These are phyloP conservation scores for Benincasa hispida DNA, from an alignment of 306 rosid genomes.

Conservation along the genomic window DNA sequence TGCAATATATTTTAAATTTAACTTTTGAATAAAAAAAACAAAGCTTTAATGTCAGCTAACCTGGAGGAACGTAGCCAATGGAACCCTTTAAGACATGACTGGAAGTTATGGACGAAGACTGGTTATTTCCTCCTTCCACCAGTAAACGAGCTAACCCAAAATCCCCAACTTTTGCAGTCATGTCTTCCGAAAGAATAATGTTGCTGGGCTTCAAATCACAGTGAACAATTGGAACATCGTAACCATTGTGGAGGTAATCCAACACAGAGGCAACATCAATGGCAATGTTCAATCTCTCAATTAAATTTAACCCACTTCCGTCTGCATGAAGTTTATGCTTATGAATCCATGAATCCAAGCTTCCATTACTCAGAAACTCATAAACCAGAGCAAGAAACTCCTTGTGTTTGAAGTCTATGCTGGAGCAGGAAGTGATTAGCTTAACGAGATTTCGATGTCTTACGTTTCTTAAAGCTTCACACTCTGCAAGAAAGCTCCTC, in stretches of 20 bases:
- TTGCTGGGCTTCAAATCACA: slow-evolving; percentile 81
- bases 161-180: slow-evolving; percentile 70
- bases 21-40: too few species aligned
- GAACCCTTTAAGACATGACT: slow-evolving; percentile 50
- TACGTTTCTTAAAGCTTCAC: slow-evolving; percentile 45
- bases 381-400: slow-evolving; percentile 58
- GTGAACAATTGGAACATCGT: slow-evolving; percentile 51
- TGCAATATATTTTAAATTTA: too few species aligned
- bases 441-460: slow-evolving; percentile 65
- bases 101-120: slow-evolving; percentile 30
- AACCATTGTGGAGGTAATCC: slow-evolving; percentile 58
- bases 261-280: slow-evolving; percentile 52
- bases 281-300: slow-evolving; percentile 16
- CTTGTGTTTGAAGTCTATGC: slow-evolving; percentile 41
- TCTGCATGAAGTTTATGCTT: slow-evolving; percentile 19
- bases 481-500: slow-evolving; percentile 69
- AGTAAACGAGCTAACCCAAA: slow-evolving; percentile 60
- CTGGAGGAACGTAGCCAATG: slow-evolving; percentile 80
- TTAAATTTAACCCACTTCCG: not conserved
- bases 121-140: slow-evolving; percentile 23
- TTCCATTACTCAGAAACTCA: slow-evolving; percentile 51
- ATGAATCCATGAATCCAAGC: slow-evolving; percentile 59
- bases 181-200: slow-evolving; percentile 40
- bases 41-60: slow-evolving; percentile 19
- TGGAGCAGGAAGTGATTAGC: slow-evolving; percentile 64